These are phyloP conservation scores for Penicillium griseofulvum DNA, from an alignment of 2,329 filamentous ascomycete species.

Conservation along the genomic window DNA sequence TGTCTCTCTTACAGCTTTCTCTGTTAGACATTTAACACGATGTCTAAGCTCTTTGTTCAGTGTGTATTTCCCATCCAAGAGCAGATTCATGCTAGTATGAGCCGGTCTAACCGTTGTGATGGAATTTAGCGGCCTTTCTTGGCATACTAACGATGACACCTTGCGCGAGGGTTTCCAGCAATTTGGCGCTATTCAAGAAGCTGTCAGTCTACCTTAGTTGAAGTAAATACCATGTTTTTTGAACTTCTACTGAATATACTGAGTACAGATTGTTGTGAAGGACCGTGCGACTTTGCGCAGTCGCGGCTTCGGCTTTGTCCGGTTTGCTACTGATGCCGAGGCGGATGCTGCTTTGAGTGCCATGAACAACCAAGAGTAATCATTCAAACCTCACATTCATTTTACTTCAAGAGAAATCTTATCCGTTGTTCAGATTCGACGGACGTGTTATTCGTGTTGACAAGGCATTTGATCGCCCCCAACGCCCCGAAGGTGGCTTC, in stretches of 20 bases:
- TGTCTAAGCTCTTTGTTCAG: conserved; percentile 97
- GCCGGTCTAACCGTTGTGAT: neutral
- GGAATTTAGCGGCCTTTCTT: conserved; percentile 77
- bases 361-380: conserved; percentile 67
- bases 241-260: conserved; percentile 18
- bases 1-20: neutral
- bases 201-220: conserved; percentile 61
- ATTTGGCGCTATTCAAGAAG: conserved; percentile 89
- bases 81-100: neutral
- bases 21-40: conserved; percentile 37
- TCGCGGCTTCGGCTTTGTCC: conserved; percentile 95
- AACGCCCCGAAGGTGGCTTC: conserved; percentile 53
- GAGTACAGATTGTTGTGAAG: conserved; percentile 83
- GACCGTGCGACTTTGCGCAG: conserved; percentile 95
- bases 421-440: conserved; percentile 67
- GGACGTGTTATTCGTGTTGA: conserved; percentile 93
- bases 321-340: conserved; percentile 60
- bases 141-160: conserved; percentile 91
- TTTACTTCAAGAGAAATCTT: conserved; percentile 13
- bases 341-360: conserved; percentile 43
- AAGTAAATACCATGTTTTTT: neutral
- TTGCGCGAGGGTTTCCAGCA: conserved; percentile 89
- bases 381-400: conserved; percentile 19
- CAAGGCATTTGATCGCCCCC: conserved; percentile 80
- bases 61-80: conserved; percentile 49